These are phyloP conservation scores for Sungouiella blattae DNA, from an alignment of 805 yeast genomes.

Conservation along the genomic window DNA sequence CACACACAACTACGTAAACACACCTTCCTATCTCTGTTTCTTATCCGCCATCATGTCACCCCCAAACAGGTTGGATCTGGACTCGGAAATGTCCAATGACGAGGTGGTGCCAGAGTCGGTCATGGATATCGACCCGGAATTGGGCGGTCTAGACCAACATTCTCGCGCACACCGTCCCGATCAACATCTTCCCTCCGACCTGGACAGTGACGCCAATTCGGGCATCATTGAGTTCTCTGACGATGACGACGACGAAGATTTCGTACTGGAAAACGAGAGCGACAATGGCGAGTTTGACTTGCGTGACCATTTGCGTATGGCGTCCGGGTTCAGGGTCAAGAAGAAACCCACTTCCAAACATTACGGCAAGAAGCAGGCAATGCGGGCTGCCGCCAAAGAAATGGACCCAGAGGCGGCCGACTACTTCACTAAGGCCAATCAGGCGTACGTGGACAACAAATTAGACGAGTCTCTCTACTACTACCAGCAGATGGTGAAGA, in stretches of 20 bases:
- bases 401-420: slow-evolving; percentile 71
- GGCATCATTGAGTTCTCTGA: not conserved
- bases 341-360: slow-evolving; percentile 29
- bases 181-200: too few species aligned
- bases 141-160: too few species aligned
- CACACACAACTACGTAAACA: slow-evolving; percentile 1
- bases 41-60: too few species aligned
- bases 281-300: slow-evolving; percentile 46
- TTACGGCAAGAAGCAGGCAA: slow-evolving; percentile 36
- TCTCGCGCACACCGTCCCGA: too few species aligned
- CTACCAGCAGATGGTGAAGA: slow-evolving; percentile 67
- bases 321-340: slow-evolving; percentile 58
- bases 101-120: not conserved
- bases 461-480: slow-evolving; percentile 54
- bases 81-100: slow-evolving; percentile 7
- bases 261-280: slow-evolving; percentile 23
- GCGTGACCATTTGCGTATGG: slow-evolving; percentile 63
- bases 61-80: slow-evolving; percentile 7
- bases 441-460: slow-evolving; percentile 68
- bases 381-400: slow-evolving; percentile 36
- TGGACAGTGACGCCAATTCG: not conserved
- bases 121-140: slow-evolving; percentile 1
- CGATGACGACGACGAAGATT: slow-evolving; percentile 22
- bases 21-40: not conserved
- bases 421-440: slow-evolving; percentile 70